A percentile compares a stretch with the other conserved stretches of the same genome.
phyloP scores from a whole-genome alignment of 345 rosid species.

The Pugionium dolabratum region DNA sequence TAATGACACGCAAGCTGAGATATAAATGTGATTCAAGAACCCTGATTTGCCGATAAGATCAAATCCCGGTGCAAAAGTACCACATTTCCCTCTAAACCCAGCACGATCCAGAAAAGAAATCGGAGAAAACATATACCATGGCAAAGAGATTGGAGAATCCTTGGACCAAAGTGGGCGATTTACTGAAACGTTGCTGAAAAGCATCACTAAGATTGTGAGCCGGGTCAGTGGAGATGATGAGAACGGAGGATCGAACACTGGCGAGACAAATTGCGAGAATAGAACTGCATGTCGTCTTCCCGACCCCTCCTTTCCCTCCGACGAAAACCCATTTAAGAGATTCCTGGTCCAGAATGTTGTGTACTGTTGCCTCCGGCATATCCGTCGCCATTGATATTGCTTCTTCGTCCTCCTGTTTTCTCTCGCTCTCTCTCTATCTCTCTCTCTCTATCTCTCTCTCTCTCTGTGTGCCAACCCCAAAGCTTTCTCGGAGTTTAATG shows the following conservation, averaged over 20 bases:
- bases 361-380: slow-evolving; percentile 66
- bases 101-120: slow-evolving; percentile 24
- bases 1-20: not conserved
- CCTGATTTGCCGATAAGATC: slow-evolving; percentile 11
- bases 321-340: slow-evolving; percentile 97
- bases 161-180: slow-evolving; percentile 79
- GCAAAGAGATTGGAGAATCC: slow-evolving; percentile 94
- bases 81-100: slow-evolving; percentile 8
- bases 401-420: slow-evolving; percentile 11
- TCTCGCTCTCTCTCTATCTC: not conserved
- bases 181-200: slow-evolving; percentile 94
- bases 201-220: slow-evolving; percentile 99
- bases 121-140: slow-evolving; percentile 57
- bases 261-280: slow-evolving; percentile 79
- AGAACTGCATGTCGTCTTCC: slow-evolving; percentile 98
- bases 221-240: slow-evolving; percentile 98
- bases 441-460: not conserved
- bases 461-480: slow-evolving; percentile 18
- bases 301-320: slow-evolving; percentile 98
- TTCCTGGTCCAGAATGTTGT: slow-evolving; percentile 84
- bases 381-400: slow-evolving; percentile 38
- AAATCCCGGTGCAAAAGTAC: not conserved
- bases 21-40: not conserved
- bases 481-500: slow-evolving; percentile 13
- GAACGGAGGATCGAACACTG: slow-evolving; percentile 79